Conservation (phyloP, 2,329 filamentous ascomycete genomes). For the Diaporthe capsici region DNA sequence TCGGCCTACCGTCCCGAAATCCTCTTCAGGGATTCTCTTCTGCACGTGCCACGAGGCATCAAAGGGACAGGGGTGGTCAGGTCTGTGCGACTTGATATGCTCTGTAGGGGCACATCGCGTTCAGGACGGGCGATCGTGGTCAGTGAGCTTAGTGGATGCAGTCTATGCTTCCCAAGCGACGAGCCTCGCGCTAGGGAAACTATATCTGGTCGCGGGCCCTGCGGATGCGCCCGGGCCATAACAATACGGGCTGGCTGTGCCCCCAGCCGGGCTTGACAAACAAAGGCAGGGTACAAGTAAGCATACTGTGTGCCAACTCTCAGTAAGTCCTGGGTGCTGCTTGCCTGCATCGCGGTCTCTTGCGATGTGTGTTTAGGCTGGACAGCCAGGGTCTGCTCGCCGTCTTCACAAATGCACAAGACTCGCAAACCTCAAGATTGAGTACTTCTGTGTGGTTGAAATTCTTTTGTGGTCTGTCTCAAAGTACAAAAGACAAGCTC, state of each 20-base stretch:
- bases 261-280: neutral
- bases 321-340: no score
- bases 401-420: no score
- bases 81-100: neutral
- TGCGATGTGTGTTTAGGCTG: no score
- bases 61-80: neutral
- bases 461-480: no score
- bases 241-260: neutral
- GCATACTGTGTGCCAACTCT: neutral
- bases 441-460: no score
- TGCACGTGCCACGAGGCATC: conserved; percentile 8
- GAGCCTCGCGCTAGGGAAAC: neutral
- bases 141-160: neutral
- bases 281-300: neutral
- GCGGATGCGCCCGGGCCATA: neutral
- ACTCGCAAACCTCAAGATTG: no score
- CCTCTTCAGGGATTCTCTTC: neutral
- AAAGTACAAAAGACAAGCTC: no score
- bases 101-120: neutral
- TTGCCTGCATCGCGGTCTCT: no score
- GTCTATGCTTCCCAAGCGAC: neutral
- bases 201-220: neutral
- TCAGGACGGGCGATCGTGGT: neutral
- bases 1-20: conserved; percentile 10
- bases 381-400: no score